Percentiles rank a stretch among this genome's conserved stretches.
Conservation (phyloP, 1,284 basidiomycete species). For the Ceratobasidium sp. region DNA sequence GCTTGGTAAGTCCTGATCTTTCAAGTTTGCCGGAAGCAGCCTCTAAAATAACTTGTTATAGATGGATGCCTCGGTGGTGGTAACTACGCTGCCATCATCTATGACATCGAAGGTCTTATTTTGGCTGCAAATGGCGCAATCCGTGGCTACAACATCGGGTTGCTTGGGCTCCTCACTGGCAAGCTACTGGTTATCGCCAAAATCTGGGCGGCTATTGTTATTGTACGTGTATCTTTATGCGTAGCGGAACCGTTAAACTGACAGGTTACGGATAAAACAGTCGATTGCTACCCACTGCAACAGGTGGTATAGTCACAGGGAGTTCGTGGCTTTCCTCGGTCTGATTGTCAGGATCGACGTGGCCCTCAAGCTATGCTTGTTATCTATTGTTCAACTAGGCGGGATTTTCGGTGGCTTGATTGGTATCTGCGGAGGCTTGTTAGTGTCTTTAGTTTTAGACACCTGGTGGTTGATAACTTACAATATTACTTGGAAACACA, state of each 20-base stretch:
- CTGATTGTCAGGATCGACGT: constrained; percentile 39
- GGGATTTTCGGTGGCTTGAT: constrained; percentile 28
- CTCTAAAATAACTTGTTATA: background rate
- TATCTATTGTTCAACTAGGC: constrained; percentile 28
- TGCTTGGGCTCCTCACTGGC: constrained; percentile 37
- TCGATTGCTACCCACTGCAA: constrained; percentile 41
- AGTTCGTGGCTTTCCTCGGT: constrained; percentile 10
- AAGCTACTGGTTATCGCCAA: constrained; percentile 32
- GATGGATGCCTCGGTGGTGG: constrained; percentile 37
- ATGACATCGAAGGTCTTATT: constrained; percentile 35
- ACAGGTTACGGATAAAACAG: background rate
- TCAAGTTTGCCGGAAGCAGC: too few species aligned
- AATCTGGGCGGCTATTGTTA: constrained; percentile 31
- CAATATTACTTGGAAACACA: background rate
- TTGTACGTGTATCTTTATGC: constrained; percentile 1
- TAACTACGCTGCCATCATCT: constrained; percentile 30
- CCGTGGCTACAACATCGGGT: constrained; percentile 31
- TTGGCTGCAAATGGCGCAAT: constrained; percentile 34
- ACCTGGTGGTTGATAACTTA: background rate
- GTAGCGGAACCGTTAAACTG: background rate
- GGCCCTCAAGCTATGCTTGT: constrained; percentile 28
- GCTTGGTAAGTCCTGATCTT: constrained; percentile 16
- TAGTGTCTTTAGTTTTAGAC: background rate
- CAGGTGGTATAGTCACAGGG: constrained; percentile 36
- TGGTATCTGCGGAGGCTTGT: constrained; percentile 36